Base-by-base conservation (phyloP, 805 yeast genomes). In the Candida oleophila region DNA sequence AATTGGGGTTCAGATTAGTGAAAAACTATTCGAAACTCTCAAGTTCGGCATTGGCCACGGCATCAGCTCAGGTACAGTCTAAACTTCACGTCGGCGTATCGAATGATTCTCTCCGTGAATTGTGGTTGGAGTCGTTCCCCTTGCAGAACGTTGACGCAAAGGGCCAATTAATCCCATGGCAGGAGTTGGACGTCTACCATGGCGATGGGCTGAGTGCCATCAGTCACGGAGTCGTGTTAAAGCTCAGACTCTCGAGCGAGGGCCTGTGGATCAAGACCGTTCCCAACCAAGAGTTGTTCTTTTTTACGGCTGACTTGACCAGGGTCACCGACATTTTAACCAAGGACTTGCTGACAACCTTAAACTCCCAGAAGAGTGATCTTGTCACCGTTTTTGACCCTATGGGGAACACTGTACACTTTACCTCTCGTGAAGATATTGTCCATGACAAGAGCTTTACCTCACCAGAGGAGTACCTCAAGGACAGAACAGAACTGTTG, bases 111-210 rank as follows among this genome's bases (percentile, higher is more conserved):
- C 57, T 83, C 42, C 77, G 73, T 51, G 95, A 87, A 64, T 64
- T 80, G 22, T 87, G 95, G 95, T 61, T 87, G 41, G 87, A 85
- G 61, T 68, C 82, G 19, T 85, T 81, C 61, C 89, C 87, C 18
- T 67, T 77, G 36, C 75, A 71, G 50, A 58, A 62, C 42, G 18
- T 52, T 16, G 74, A 70, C 46, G 48, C 44, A 8, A 54, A 59
- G 22, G 77, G 76, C 3, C 55, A 63, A 41, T 45, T 65, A 25
- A 56, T 56, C 32, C 77, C 77, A 3, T 68, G 73, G 68, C 77
- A 72, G 47, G 76, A 72, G 41, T 56, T 66, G 56, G 46, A 50
- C 3, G 61, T 68, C 32, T 72, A 72, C 50, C 52, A 58, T 33
- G 76, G 77, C 3, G 76, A 72, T 54, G 39, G 51, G 22, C 57